Percentiles rank a stretch among this genome's conserved stretches.
These are phyloP conservation scores for Tagetes patula DNA, from an alignment of 129 eudicot species.

Conservation along the genomic window DNA sequence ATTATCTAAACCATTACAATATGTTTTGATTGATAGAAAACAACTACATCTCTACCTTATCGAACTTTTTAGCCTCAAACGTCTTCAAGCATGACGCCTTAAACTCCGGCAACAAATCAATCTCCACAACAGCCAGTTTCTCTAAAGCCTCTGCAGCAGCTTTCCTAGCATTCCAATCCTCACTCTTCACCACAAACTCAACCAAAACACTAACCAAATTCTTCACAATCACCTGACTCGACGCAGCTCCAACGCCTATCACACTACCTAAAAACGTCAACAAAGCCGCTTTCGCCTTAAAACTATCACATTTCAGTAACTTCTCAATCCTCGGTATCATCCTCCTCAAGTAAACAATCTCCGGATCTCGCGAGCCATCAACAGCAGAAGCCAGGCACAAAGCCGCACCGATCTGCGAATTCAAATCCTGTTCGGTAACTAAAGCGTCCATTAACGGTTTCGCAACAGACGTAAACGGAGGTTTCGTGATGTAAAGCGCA, in stretches of 20 bases:
- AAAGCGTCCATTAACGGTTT: constrained; percentile 72
- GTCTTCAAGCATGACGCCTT: constrained; percentile 64
- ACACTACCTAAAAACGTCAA: constrained; percentile 65
- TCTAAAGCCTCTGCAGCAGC: constrained; percentile 70
- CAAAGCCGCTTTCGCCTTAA: constrained; percentile 79
- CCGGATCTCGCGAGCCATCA: constrained; percentile 65
- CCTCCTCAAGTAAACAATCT: constrained; percentile 46
- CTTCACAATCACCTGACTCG: constrained; percentile 42
- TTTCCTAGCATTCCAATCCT: constrained; percentile 91
- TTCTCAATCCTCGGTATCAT: constrained; percentile 67
- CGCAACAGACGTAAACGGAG: constrained; percentile 52
- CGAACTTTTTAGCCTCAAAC: constrained; percentile 77
- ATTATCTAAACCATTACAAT: background rate
- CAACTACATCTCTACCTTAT: constrained; percentile 51
- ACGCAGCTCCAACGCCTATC: constrained; percentile 54
- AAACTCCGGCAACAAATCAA: constrained; percentile 47
- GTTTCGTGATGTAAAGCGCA: constrained; percentile 50
- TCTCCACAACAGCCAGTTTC: constrained; percentile 64
- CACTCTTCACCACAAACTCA: constrained; percentile 66
- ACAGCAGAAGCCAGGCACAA: constrained; percentile 72
- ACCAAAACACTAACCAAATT: constrained; percentile 56
- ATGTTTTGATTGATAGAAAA: background rate
- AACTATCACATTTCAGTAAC: constrained; percentile 59
- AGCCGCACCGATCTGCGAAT: constrained; percentile 75
- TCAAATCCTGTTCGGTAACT: constrained; percentile 73